phyloP scores from a whole-genome alignment of 2,329 filamentous ascomycete species.

The Neonectria neomacrospora region DNA sequence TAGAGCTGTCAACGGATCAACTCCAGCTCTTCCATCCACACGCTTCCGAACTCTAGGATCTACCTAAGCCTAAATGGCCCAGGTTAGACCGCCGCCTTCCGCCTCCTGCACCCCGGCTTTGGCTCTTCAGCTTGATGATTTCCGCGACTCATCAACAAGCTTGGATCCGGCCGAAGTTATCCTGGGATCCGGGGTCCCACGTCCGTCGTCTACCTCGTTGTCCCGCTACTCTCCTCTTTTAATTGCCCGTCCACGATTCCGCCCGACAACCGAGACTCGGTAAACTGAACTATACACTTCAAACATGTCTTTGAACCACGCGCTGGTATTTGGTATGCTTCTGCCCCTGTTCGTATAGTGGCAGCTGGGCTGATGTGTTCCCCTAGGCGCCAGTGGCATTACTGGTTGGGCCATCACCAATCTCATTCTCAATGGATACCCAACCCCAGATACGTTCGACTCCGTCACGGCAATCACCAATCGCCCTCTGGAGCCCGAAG shows the following conservation, averaged over 20 bases:
- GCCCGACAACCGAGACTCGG: neutral
- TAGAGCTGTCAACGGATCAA: neutral
- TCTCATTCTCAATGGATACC: conserved; percentile 58
- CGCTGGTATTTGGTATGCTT: conserved; percentile 37
- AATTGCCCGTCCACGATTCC: neutral
- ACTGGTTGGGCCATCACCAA: conserved; percentile 62
- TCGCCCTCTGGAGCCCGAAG: conserved; percentile 48
- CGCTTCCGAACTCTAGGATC: neutral
- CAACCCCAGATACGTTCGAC: conserved; percentile 54
- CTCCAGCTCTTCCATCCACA: neutral
- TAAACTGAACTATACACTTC: neutral
- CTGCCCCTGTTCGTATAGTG: neutral
- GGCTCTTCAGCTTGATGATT: conserved; percentile 9
- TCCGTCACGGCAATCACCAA: conserved; percentile 61
- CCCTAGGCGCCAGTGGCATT: conserved; percentile 58
- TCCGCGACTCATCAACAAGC: neutral
- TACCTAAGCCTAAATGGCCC: no score
- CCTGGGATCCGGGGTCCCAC: neutral
- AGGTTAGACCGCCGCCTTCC: no score
- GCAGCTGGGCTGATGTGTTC: conserved; percentile 32
- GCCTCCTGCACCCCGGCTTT: neutral
- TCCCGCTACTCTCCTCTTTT: neutral
- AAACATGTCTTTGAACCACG: conserved; percentile 37
- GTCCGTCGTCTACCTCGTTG: neutral
- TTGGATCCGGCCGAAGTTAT: neutral